These are phyloP conservation scores for Trichoderma simmonsii DNA, from an alignment of 2,329 filamentous ascomycete genomes.

Conservation along the genomic window DNA sequence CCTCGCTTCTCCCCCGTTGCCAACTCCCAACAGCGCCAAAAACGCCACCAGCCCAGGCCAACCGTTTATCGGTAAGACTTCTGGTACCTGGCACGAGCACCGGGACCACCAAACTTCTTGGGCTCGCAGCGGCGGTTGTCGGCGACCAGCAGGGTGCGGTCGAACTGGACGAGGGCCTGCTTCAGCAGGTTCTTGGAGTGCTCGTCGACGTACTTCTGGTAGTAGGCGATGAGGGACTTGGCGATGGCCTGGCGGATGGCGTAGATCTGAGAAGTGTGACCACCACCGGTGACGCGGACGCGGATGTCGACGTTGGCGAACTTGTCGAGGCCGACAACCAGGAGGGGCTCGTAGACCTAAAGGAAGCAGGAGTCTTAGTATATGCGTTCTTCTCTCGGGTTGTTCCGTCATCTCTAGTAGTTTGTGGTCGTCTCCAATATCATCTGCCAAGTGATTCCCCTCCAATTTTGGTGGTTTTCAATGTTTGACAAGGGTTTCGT, in stretches of 20 bases:
- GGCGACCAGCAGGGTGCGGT: conserved; percentile 95
- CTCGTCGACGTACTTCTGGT: conserved; percentile 99
- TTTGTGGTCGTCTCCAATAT: conserved; percentile 4
- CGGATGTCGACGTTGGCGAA: conserved; percentile 96
- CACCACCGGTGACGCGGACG: conserved; percentile 93
- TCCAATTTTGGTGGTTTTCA: not conserved
- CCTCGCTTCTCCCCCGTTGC: not conserved
- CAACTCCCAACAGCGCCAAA: not conserved
- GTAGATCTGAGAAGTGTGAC: conserved; percentile 96
- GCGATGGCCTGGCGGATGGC: conserved; percentile 98
- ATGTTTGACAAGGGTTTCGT: not conserved
- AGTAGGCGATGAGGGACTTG: conserved; percentile 78
- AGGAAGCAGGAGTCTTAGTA: conserved; percentile 21
- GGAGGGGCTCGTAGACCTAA: conserved; percentile 95
- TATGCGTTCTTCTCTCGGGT: not conserved
- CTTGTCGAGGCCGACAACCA: conserved; percentile 96
- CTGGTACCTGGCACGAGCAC: conserved; percentile 95
- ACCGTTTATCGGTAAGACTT: conserved; percentile 92
- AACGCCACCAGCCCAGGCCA: not conserved
- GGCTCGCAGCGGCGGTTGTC: conserved; percentile 99
- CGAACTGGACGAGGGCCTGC: conserved; percentile 92
- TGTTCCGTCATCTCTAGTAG: not conserved
- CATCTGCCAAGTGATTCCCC: not conserved
- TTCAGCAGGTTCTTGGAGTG: conserved; percentile 99
- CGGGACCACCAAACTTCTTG: conserved; percentile 95